Base-by-base conservation (phyloP, 202 grass and related monocot species). In the Bolboschoenoplectus hybrid region DNA sequence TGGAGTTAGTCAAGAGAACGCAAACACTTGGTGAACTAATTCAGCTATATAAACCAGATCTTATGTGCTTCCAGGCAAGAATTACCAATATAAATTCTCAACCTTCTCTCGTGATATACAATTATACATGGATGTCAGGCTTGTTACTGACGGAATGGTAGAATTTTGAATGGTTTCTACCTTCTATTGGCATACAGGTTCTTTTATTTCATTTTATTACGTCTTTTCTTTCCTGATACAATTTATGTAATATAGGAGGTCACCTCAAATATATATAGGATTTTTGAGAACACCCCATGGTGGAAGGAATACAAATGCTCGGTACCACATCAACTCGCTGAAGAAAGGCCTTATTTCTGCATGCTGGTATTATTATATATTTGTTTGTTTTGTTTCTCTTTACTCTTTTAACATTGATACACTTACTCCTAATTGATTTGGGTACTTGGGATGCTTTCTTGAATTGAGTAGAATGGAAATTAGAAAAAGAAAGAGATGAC, bases 21-120 rank as follows among this genome's bases (percentile, higher is more conserved):
- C 60, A 92, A 90, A 84, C 96, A 57, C 73, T 98, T 85, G 91
- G 91, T 47, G 53, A 94, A 85, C 89, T 98, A 87, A 91, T 98
- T 84, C 85, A 90, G 79, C 68, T 86, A 67, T 86, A 95, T 80
- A 84, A 39, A 43, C 96, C 93, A 47, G 91, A 98, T 87, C 50
- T 95, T 43, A 89, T 95, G 81, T 95, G 96, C 80, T 91, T 98
- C 51, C 96, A 98, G 93, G 93, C 14, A 79, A 79, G 75, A 60
- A 79, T 43, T 79, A n/a, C 35, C 13, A 10, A 19, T 79, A 58
- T 79, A 79, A 26, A 26, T 79, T 79, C 52, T 60, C 35, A 58
- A 53, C 9, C 47, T 7, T 79, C 14, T 93, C 38, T 45, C 70
- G 58, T 36, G 14, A 41, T 1, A 41, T 79, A 58, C 7, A 34